These are phyloP conservation scores for Lachancea quebecensis DNA, from an alignment of 805 yeast species.

Conservation along the genomic window DNA sequence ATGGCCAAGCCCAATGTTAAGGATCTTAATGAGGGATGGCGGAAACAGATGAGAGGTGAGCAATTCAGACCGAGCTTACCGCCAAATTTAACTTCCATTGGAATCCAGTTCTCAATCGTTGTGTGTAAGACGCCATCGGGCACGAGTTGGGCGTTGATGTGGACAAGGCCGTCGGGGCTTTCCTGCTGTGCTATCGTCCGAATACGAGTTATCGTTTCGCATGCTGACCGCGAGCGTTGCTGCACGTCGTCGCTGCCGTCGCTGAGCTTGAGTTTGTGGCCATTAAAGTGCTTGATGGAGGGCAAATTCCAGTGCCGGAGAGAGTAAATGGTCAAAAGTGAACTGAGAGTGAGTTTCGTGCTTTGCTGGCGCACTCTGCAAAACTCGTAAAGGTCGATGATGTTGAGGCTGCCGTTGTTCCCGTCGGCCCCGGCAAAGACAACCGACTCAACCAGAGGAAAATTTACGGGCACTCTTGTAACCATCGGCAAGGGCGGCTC, in stretches of 20 bases:
- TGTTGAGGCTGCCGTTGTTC: not conserved
- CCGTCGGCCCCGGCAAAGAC: slow-evolving; percentile 4
- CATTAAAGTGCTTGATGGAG: slow-evolving; percentile 15
- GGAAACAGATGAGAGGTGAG: slow-evolving; percentile 19
- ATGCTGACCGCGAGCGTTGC: slow-evolving; percentile 8
- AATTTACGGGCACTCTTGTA: no score
- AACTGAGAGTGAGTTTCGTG: slow-evolving; percentile 1
- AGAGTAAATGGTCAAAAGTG: slow-evolving; percentile 20
- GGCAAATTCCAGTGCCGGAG: slow-evolving; percentile 23
- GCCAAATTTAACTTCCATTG: slow-evolving; percentile 8
- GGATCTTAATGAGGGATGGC: slow-evolving; percentile 13
- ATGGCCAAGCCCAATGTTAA: slow-evolving; percentile 14
- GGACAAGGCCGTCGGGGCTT: slow-evolving; percentile 22
- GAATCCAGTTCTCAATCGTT: slow-evolving; percentile 22
- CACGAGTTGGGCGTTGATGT: slow-evolving; percentile 18
- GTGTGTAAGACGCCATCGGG: slow-evolving; percentile 19
- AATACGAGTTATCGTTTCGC: slow-evolving; percentile 1
- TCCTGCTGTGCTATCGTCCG: slow-evolving; percentile 15
- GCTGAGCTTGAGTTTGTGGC: slow-evolving; percentile 23
- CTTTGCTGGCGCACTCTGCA: not conserved
- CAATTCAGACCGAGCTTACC: not conserved
- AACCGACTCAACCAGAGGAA: slow-evolving; percentile 4
- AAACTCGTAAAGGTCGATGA: not conserved
- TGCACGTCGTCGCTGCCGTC: not conserved
- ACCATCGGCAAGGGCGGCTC: no score